Evolutionary conservation across 441 rosid genomes (phyloP).

Genomic region (Aquilaria agallochum): DNA sequence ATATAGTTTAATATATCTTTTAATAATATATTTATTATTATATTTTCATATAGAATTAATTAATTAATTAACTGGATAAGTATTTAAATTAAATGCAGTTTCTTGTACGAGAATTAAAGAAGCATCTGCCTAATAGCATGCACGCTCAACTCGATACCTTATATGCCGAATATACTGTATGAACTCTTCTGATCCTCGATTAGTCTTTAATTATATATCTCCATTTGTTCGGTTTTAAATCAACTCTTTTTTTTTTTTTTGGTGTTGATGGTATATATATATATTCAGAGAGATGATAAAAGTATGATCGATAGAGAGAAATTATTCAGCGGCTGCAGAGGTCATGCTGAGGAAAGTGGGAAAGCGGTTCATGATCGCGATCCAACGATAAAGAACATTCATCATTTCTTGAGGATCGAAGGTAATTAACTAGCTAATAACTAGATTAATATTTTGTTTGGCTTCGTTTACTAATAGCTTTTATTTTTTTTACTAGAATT

Average conservation of each 20-base stretch:
- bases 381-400: constrained; percentile 20
- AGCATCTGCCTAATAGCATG: constrained; percentile 26
- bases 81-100: constrained; percentile 22
- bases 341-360: constrained; percentile 16
- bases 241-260: background rate
- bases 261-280: background rate
- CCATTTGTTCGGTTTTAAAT: background rate
- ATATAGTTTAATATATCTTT: background rate
- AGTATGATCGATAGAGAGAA: constrained; percentile 20
- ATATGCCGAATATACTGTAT: constrained; percentile 36
- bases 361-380: constrained; percentile 18
- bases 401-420: constrained; percentile 44
- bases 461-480: background rate
- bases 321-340: constrained; percentile 7
- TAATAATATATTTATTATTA: background rate
- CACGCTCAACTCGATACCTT: constrained; percentile 27
- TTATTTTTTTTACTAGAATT: background rate
- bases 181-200: background rate
- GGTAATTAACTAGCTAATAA: constrained; percentile 23
- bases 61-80: too few relatives aligned
- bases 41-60: background rate
- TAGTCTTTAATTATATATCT: background rate
- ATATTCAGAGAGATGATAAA: constrained; percentile 21
- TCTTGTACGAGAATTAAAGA: constrained; percentile 41
- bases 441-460: too few relatives aligned